phyloP scores from a whole-genome alignment of 495 filamentous ascomycete species.

The Lasiosphaeria ovina region DNA sequence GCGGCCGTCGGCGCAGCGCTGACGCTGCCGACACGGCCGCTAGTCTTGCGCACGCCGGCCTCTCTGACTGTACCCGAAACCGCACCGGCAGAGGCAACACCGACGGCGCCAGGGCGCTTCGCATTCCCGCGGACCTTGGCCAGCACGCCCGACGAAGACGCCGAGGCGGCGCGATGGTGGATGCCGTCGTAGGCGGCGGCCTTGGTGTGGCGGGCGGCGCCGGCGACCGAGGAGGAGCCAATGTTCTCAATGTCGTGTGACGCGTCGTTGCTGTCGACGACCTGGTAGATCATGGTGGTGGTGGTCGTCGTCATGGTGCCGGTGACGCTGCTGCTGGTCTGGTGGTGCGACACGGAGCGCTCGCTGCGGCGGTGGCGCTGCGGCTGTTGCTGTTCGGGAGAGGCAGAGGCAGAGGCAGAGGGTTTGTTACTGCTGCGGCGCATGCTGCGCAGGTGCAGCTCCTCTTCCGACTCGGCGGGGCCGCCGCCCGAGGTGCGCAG shows the following conservation, averaged over 20 bases:
- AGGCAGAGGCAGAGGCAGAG: slow-evolving; percentile 37
- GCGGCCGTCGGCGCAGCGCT: slow-evolving; percentile 39
- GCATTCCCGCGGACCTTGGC: slow-evolving; percentile 72
- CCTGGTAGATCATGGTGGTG: slow-evolving; percentile 58
- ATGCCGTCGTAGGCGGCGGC: slow-evolving; percentile 58
- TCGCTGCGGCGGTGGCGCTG: slow-evolving; percentile 23
- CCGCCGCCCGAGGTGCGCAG: slow-evolving; percentile 50
- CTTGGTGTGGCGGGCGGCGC: neutral
- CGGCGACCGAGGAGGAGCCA: slow-evolving; percentile 32
- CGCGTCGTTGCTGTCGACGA: slow-evolving; percentile 54
- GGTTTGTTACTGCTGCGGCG: slow-evolving; percentile 58
- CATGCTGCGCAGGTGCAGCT: slow-evolving; percentile 71
- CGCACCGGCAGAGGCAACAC: slow-evolving; percentile 43
- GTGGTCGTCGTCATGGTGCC: slow-evolving; percentile 53
- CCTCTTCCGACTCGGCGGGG: slow-evolving; percentile 69
- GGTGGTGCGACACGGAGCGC: slow-evolving; percentile 50
- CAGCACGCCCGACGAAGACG: slow-evolving; percentile 55
- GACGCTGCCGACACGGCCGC: slow-evolving; percentile 85
- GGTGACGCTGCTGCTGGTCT: no score
- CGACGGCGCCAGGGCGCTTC: slow-evolving; percentile 53
- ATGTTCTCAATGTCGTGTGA: slow-evolving; percentile 56
- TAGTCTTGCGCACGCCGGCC: slow-evolving; percentile 81
- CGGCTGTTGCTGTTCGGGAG: slow-evolving; percentile 38
- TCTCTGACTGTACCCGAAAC: slow-evolving; percentile 27
- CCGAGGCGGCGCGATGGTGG: slow-evolving; percentile 60